Evolutionary conservation across 768 basidiomycete species (phyloP).

Genomic region (Termitomyces sp.): DNA sequence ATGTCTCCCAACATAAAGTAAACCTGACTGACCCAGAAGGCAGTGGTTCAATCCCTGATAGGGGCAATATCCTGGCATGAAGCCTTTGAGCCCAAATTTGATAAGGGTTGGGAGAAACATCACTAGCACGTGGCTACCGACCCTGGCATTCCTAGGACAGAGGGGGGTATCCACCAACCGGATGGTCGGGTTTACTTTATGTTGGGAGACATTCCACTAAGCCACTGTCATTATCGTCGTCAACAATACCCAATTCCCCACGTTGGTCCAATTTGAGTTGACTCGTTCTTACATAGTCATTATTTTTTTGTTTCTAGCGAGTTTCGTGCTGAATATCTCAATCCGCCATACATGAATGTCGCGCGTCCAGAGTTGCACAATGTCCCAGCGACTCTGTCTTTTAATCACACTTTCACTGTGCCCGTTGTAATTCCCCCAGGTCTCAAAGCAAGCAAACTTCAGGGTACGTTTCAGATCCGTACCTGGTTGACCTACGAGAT

Average conservation of each 20-base stretch:
- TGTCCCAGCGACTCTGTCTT: conserved; percentile 31
- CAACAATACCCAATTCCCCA: conserved; percentile 7
- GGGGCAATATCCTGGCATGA: too few relatives aligned
- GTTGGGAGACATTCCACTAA: too few relatives aligned
- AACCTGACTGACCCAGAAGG: too few relatives aligned
- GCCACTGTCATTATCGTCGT: too few relatives aligned
- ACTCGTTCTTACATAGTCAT: conserved; percentile 12
- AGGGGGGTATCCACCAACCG: too few relatives aligned
- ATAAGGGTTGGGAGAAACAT: too few relatives aligned
- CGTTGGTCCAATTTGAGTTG: conserved; percentile 8
- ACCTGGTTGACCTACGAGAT: neutral
- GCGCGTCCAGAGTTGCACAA: conserved; percentile 29
- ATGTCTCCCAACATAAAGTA: too few relatives aligned
- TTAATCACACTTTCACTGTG: conserved; percentile 29
- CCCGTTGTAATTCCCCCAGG: conserved; percentile 25
- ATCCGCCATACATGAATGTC: conserved; percentile 37
- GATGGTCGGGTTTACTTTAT: too few relatives aligned
- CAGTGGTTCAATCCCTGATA: too few relatives aligned
- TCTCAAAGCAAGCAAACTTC: conserved; percentile 20
- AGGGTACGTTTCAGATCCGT: conserved; percentile 15
- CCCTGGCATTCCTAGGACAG: too few relatives aligned
- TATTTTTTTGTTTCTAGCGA: conserved; percentile 20
- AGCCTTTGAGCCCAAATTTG: too few relatives aligned
- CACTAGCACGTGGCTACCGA: too few relatives aligned
- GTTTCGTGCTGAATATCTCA: conserved; percentile 38